These are phyloP conservation scores for Ballota nigra DNA, from an alignment of 257 asterid species.

Conservation along the genomic window DNA sequence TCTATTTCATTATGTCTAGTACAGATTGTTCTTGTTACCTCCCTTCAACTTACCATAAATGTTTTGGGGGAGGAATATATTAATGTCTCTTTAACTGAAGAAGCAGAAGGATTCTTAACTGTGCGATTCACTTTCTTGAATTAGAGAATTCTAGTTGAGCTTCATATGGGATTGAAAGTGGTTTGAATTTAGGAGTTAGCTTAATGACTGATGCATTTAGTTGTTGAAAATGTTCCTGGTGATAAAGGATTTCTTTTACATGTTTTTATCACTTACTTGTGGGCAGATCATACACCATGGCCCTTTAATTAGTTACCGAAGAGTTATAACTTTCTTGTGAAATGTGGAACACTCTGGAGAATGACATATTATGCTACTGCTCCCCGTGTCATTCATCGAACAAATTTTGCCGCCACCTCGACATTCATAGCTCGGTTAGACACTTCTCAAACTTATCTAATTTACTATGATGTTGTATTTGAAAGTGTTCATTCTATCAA, in stretches of 20 bases:
- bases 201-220: not conserved
- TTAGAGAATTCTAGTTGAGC: no score
- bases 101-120: not conserved
- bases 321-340: slow-evolving; percentile 94
- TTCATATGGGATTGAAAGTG: no score
- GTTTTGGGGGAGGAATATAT: not conserved
- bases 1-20: not conserved
- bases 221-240: slow-evolving; percentile 24
- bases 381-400: slow-evolving; percentile 85
- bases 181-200: no score
- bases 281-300: slow-evolving; percentile 99
- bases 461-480: not conserved
- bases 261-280: slow-evolving; percentile 88
- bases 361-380: slow-evolving; percentile 90
- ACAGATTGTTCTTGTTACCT: not conserved
- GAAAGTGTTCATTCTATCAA: not conserved
- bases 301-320: slow-evolving; percentile 95
- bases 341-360: slow-evolving; percentile 87
- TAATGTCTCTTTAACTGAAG: not conserved
- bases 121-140: no score
- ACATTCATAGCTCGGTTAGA: slow-evolving; percentile 91
- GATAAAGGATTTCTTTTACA: slow-evolving; percentile 36
- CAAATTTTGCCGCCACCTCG: slow-evolving; percentile 96
- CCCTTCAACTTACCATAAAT: not conserved
- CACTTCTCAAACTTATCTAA: slow-evolving; percentile 9